Conservation (phyloP, 352 stramenopile genomes). For the Stephanocyclus meneghinianus region DNA sequence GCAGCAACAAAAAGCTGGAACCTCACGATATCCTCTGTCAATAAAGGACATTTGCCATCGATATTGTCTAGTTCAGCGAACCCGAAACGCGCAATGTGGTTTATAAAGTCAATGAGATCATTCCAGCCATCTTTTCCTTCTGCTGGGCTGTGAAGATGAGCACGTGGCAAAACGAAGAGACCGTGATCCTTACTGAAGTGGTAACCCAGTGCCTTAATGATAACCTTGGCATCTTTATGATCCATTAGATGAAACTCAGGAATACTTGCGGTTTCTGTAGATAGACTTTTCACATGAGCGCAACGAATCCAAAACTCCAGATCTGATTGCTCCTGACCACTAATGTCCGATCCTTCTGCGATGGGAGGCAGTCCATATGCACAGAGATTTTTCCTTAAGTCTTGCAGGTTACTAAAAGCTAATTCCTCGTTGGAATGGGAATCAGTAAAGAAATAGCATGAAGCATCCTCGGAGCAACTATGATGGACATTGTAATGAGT, state of each 20-base stretch:
- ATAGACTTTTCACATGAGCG: constrained; percentile 29
- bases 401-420: constrained; percentile 12
- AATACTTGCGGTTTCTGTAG: constrained; percentile 7
- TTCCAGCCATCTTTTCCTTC: constrained; percentile 25
- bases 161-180: constrained; percentile 18
- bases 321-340: neutral
- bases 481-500: constrained; percentile 8
- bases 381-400: constrained; percentile 45
- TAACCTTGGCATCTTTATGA: constrained; percentile 16
- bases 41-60: constrained; percentile 1
- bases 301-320: constrained; percentile 40
- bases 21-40: constrained; percentile 11
- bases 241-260: constrained; percentile 16
- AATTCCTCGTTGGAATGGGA: neutral
- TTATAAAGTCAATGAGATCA: constrained; percentile 31
- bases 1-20: constrained; percentile 39
- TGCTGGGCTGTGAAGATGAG: constrained; percentile 13
- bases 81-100: constrained; percentile 50
- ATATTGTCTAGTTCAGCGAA: neutral
- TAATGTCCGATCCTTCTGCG: constrained; percentile 19
- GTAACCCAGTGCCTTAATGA: constrained; percentile 35
- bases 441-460: neutral
- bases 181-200: constrained; percentile 11
- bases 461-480: constrained; percentile 15
- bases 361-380: constrained; percentile 39